A percentile compares a stretch with the other conserved stretches of the same genome.
Conservation (phyloP, 1,284 basidiomycete genomes). For the Leccinum huronense region DNA sequence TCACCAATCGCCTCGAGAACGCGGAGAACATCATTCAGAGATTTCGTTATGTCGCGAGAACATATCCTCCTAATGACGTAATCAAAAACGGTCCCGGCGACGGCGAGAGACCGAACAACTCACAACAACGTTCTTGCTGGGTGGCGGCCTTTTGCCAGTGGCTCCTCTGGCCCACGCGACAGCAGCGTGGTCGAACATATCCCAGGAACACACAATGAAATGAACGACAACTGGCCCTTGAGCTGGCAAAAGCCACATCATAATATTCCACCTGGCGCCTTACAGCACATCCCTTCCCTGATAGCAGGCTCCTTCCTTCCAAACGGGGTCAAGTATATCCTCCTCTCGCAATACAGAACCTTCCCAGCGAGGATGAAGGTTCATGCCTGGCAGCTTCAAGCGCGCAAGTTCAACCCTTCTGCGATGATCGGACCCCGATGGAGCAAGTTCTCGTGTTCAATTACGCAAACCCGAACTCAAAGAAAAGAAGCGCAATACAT, state of each 20-base stretch:
- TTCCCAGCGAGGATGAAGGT: neutral
- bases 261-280: neutral
- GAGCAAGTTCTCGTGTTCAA: neutral
- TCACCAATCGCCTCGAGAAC: slow-evolving; percentile 33
- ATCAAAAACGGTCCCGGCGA: neutral
- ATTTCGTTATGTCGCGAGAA: slow-evolving; percentile 3
- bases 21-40: slow-evolving; percentile 34
- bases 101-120: no score
- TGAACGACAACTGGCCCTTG: neutral
- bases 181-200: neutral
- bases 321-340: neutral
- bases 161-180: neutral
- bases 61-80: slow-evolving; percentile 10
- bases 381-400: neutral
- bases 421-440: slow-evolving; percentile 1
- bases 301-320: neutral
- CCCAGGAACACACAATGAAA: neutral
- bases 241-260: neutral
- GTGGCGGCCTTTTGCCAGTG: neutral
- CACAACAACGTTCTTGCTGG: no score
- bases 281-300: neutral
- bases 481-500: neutral
- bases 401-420: neutral
- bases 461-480: neutral
- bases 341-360: neutral